Evolutionary conservation across 441 rosid genomes (phyloP).

Genomic region (Mallotus japonicus): DNA sequence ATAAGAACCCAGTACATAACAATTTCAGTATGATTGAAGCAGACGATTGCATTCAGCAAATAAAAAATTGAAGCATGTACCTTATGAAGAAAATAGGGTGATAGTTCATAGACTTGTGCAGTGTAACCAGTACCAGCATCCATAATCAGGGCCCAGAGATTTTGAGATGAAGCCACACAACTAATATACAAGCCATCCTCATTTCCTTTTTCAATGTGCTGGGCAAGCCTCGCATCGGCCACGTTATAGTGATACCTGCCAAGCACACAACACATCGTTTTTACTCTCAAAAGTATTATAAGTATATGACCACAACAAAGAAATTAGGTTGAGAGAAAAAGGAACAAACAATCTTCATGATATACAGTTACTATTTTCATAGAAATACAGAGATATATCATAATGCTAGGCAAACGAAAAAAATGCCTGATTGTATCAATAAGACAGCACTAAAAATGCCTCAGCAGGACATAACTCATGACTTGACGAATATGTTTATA

Average conservation of each 20-base stretch:
- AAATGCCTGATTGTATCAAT: neutral
- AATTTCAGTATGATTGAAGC: neutral
- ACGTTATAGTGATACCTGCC: conserved; percentile 87
- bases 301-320: neutral
- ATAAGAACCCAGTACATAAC: neutral
- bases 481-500: conserved; percentile 12
- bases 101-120: conserved; percentile 77
- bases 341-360: neutral
- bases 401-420: conserved; percentile 6
- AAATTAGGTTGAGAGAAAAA: neutral
- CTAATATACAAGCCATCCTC: conserved; percentile 86
- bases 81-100: conserved; percentile 77
- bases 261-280: conserved; percentile 33
- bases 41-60: neutral
- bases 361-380: neutral
- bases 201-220: conserved; percentile 81
- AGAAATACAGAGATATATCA: neutral
- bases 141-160: conserved; percentile 93
- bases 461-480: neutral
- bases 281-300: neutral
- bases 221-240: conserved; percentile 65
- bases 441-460: neutral
- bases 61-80: conserved; percentile 43
- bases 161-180: conserved; percentile 73
- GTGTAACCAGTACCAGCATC: conserved; percentile 88